Conservation (phyloP, 2,329 filamentous ascomycete genomes). For the Botrytis sinoallii region DNA sequence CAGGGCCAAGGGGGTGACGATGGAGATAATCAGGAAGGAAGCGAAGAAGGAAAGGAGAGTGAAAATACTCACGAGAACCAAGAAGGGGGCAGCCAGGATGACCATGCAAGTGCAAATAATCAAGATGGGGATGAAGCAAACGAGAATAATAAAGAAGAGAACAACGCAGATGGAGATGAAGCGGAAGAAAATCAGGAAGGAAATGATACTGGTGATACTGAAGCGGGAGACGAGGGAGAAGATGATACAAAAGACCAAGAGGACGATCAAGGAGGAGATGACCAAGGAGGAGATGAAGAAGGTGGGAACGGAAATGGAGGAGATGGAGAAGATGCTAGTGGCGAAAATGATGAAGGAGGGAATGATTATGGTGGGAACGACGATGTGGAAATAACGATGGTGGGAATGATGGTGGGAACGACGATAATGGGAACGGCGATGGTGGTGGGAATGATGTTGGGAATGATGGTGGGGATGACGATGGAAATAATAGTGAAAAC, state of each 20-base stretch:
- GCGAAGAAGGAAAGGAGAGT: fast-evolving
- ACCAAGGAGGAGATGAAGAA: too few relatives aligned
- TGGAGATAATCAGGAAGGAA: neutral
- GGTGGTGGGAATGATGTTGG: too few relatives aligned
- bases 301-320: too few relatives aligned
- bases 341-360: too few relatives aligned
- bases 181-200: neutral
- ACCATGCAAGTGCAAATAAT: neutral
- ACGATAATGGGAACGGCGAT: too few relatives aligned
- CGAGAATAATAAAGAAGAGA: too few relatives aligned
- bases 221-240: neutral
- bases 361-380: too few relatives aligned
- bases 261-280: fast-evolving
- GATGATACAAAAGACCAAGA: neutral
- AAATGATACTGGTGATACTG: neutral
- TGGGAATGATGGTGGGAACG: too few relatives aligned
- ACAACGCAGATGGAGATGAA: neutral
- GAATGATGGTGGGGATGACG: too few relatives aligned
- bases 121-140: neutral
- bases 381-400: too few relatives aligned
- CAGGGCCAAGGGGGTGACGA: neutral
- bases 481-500: neutral
- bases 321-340: too few relatives aligned
- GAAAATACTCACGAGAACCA: neutral
- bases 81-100: neutral